phyloP scores from a whole-genome alignment of 306 rosid species.

The Begonia peltatifolia region DNA sequence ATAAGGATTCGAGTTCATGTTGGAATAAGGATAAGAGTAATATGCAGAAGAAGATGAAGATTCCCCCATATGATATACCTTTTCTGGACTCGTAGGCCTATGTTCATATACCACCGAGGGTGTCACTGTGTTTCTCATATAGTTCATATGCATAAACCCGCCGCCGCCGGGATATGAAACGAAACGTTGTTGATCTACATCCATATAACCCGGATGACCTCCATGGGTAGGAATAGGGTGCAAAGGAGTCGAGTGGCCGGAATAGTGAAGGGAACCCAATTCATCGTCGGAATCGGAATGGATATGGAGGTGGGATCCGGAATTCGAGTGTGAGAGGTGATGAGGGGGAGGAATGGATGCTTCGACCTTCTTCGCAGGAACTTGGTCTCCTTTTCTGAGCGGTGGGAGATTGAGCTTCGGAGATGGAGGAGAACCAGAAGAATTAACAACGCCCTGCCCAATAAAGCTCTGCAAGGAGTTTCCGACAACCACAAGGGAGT shows the following conservation, averaged over 20 bases:
- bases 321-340: conserved; percentile 26
- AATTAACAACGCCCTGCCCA: conserved; percentile 16
- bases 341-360: conserved; percentile 17
- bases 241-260: conserved; percentile 49
- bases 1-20: conserved; percentile 13
- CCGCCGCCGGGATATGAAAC: conserved; percentile 21
- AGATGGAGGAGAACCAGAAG: conserved; percentile 19
- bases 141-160: conserved; percentile 42
- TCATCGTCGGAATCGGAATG: conserved; percentile 42
- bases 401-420: conserved; percentile 35
- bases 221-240: conserved; percentile 15
- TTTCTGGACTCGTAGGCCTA: conserved; percentile 31
- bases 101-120: conserved; percentile 59
- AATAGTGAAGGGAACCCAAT: conserved; percentile 33
- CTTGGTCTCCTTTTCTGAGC: conserved; percentile 22
- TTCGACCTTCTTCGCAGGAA: conserved; percentile 1
- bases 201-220: conserved; percentile 15
- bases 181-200: conserved; percentile 10
- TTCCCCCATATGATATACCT: conserved; percentile 41
- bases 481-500: conserved; percentile 51
- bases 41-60: conserved; percentile 43
- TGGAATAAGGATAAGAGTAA: conserved; percentile 9
- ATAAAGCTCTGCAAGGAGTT: conserved; percentile 53
- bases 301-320: conserved; percentile 70
- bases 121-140: conserved; percentile 47